Conservation (phyloP, 108 stramenopile species). For the Nitzschia palea region DNA sequence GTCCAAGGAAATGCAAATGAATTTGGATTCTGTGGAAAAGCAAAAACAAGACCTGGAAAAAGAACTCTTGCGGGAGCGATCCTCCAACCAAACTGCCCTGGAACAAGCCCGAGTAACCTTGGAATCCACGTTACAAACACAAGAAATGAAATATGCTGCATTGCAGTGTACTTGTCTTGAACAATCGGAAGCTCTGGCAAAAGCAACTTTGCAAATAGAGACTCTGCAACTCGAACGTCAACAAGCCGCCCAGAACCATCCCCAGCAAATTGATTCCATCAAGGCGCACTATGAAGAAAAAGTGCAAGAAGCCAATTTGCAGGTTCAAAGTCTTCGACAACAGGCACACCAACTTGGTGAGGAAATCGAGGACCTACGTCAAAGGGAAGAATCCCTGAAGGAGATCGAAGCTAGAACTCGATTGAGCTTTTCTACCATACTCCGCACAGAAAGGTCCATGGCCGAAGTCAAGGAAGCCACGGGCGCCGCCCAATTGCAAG, state of each 20-base stretch:
- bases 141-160: too few species aligned
- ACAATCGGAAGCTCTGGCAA: too few species aligned
- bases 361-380: background rate
- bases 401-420: background rate
- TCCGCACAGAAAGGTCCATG: constrained; percentile 1
- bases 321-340: background rate
- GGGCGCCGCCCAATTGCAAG: background rate
- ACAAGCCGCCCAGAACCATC: background rate
- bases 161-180: too few species aligned
- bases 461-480: background rate
- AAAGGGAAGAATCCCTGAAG: background rate
- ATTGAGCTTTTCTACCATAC: background rate
- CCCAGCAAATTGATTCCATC: background rate
- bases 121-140: too few species aligned
- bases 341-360: background rate
- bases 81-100: too few species aligned
- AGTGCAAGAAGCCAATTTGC: background rate
- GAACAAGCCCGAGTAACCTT: too few species aligned
- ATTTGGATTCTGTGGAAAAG: background rate
- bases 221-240: background rate
- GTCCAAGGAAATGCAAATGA: background rate
- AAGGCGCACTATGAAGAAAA: background rate
- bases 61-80: too few species aligned
- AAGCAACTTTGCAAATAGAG: too few species aligned
- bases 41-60: background rate